Evolutionary conservation across 2,329 filamentous ascomycete species (phyloP).

Genomic region (Hypoxylon sp.): DNA sequence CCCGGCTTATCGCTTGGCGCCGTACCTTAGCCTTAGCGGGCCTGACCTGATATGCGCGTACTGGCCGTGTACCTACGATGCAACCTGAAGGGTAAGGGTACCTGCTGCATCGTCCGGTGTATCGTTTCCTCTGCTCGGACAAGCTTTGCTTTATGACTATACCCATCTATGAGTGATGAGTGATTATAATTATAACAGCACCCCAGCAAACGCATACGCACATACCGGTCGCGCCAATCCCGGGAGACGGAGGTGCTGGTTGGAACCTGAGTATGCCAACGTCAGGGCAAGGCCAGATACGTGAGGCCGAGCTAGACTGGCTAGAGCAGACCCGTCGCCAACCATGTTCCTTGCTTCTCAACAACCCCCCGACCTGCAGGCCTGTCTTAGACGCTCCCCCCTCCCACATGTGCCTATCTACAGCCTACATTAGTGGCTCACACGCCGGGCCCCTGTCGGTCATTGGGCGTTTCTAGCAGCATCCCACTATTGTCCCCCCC

Average conservation of each 20-base stretch:
- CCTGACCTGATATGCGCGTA: constrained; percentile 3
- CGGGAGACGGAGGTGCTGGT: background rate
- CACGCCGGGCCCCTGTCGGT: constrained; percentile 28
- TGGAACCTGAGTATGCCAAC: background rate
- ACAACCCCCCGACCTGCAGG: constrained; percentile 1
- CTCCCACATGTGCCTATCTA: constrained; percentile 32
- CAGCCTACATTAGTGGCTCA: constrained; percentile 23
- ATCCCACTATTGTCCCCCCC: constrained; percentile 3
- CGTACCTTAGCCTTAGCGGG: constrained; percentile 7
- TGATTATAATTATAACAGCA: too few relatives aligned
- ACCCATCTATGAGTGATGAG: background rate
- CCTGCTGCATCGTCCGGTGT: constrained; percentile 4
- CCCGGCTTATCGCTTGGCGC: constrained; percentile 18
- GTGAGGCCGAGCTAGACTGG: background rate
- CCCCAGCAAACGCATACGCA: constrained; percentile 1
- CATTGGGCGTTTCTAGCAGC: constrained; percentile 7
- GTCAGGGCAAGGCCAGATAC: background rate
- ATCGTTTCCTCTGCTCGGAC: background rate
- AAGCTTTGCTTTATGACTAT: background rate
- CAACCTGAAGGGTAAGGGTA: constrained; percentile 6
- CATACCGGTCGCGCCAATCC: background rate
- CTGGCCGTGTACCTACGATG: constrained; percentile 5
- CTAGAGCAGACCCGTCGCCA: constrained; percentile 4
- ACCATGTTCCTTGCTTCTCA: constrained; percentile 26
- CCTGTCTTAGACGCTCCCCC: background rate